phyloP scores from a whole-genome alignment of 2,329 filamentous ascomycete species.

The Didymella lethalis region DNA sequence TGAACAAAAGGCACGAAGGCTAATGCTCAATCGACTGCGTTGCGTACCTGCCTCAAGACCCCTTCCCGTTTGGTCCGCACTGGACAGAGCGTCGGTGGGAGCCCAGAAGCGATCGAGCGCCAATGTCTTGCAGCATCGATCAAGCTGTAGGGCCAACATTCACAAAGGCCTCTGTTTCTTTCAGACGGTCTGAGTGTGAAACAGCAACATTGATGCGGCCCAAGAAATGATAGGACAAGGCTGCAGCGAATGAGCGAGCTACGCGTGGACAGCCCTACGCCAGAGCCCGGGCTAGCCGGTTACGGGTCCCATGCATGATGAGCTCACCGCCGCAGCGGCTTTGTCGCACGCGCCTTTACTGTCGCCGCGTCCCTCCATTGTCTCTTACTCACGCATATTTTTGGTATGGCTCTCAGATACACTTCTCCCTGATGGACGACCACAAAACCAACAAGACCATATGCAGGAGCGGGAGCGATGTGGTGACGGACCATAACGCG shows the following conservation, averaged over 20 bases:
- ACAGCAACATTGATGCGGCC: neutral
- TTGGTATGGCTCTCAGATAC: conserved; percentile 15
- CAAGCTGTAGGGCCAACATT: neutral
- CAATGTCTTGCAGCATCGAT: neutral
- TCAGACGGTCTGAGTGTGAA: conserved; percentile 6
- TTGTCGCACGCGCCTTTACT: conserved; percentile 13
- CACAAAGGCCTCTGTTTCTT: neutral
- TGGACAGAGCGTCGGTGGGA: neutral
- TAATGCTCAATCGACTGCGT: neutral
- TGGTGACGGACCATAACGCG: conserved; percentile 45
- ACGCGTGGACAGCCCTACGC: neutral
- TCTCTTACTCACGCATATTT: neutral
- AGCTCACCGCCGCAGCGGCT: conserved; percentile 20
- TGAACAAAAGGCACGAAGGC: neutral
- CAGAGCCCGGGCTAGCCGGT: conserved; percentile 8
- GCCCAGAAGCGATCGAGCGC: neutral
- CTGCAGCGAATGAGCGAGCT: neutral
- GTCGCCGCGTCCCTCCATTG: conserved; percentile 6
- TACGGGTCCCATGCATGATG: conserved; percentile 18
- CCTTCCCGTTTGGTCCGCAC: neutral
- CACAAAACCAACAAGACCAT: conserved; percentile 20
- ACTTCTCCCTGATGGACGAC: conserved; percentile 32
- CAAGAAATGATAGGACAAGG: conserved; percentile 16
- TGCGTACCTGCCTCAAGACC: neutral
- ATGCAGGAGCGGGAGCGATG: conserved; percentile 30